phyloP scores from a whole-genome alignment of 345 rosid genomes.

The Jatropha curcas region DNA sequence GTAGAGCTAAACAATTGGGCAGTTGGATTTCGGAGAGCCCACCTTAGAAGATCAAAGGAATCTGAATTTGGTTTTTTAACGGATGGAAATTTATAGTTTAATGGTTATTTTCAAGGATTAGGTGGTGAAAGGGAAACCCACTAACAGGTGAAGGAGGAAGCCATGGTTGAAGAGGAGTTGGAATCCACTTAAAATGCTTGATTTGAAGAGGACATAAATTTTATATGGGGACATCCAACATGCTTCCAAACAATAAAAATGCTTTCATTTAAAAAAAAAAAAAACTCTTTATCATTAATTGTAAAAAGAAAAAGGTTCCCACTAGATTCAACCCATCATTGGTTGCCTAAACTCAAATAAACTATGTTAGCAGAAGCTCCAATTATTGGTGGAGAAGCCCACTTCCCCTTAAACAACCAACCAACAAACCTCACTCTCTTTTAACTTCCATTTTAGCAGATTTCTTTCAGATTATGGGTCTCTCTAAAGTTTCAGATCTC shows the following conservation, averaged over 20 bases:
- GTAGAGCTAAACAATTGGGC: constrained; percentile 41
- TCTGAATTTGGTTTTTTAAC: constrained; percentile 30
- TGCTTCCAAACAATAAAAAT: constrained; percentile 45
- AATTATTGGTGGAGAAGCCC: constrained; percentile 46
- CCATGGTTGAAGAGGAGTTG: constrained; percentile 87
- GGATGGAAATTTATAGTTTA: constrained; percentile 31
- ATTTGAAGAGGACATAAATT: constrained; percentile 49
- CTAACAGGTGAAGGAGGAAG: constrained; percentile 47
- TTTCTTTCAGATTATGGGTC: not conserved
- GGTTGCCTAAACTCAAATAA: constrained; percentile 43
- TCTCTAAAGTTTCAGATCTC: constrained; percentile 19
- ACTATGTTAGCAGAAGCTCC: constrained; percentile 24
- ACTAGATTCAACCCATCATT: constrained; percentile 58
- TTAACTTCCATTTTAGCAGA: not conserved
- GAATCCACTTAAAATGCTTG: constrained; percentile 79
- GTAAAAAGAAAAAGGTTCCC: constrained; percentile 64
- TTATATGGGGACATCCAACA: constrained; percentile 49
- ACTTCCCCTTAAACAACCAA: constrained; percentile 29
- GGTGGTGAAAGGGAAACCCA: constrained; percentile 92
- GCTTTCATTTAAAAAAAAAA: constrained; percentile 24
- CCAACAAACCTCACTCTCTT: constrained; percentile 23
- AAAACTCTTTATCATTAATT: constrained; percentile 44
- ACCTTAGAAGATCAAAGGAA: constrained; percentile 45
- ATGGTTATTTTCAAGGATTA: constrained; percentile 59
- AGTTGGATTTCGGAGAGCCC: constrained; percentile 59